Conservation (phyloP, 208 protist genomes). For the Trypanosomatidae sp. region DNA sequence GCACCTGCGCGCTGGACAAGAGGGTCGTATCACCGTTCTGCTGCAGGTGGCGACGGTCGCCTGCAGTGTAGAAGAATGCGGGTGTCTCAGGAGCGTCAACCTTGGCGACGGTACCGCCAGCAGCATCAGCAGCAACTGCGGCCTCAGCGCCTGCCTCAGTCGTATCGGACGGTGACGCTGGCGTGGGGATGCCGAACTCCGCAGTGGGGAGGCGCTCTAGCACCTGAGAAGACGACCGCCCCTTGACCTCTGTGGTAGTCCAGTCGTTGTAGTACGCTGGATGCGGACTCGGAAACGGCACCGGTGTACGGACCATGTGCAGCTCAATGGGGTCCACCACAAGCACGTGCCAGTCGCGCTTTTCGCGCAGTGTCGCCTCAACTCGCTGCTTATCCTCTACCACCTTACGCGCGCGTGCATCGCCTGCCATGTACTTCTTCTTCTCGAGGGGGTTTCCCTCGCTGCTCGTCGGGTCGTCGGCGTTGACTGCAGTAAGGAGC, state of each 20-base stretch:
- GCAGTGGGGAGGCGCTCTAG: conserved; percentile 8
- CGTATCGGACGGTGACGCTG: background rate
- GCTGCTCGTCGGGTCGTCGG: conserved; percentile 36
- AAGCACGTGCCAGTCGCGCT: conserved; percentile 49
- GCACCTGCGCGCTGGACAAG: conserved; percentile 18
- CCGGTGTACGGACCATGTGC: conserved; percentile 25
- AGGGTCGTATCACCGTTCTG: conserved; percentile 72
- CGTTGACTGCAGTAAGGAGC: conserved; percentile 17
- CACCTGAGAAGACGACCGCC: background rate
- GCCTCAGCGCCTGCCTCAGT: background rate
- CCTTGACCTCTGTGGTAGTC: background rate
- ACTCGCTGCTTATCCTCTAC: conserved; percentile 23
- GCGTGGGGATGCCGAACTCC: conserved; percentile 5
- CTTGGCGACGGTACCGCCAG: background rate
- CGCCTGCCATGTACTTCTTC: conserved; percentile 33
- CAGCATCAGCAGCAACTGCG: background rate
- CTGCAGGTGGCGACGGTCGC: conserved; percentile 44
- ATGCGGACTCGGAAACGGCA: conserved; percentile 61
- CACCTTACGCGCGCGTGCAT: conserved; percentile 27
- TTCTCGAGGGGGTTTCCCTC: conserved; percentile 36
- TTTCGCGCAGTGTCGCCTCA: conserved; percentile 24
- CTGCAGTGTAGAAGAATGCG: conserved; percentile 24
- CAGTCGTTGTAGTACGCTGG: conserved; percentile 60
- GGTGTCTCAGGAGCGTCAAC: background rate
- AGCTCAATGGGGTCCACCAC: conserved; percentile 63